phyloP scores from a whole-genome alignment of 2,329 filamentous ascomycete genomes.

The Sporothrix brunneoviolacea region DNA sequence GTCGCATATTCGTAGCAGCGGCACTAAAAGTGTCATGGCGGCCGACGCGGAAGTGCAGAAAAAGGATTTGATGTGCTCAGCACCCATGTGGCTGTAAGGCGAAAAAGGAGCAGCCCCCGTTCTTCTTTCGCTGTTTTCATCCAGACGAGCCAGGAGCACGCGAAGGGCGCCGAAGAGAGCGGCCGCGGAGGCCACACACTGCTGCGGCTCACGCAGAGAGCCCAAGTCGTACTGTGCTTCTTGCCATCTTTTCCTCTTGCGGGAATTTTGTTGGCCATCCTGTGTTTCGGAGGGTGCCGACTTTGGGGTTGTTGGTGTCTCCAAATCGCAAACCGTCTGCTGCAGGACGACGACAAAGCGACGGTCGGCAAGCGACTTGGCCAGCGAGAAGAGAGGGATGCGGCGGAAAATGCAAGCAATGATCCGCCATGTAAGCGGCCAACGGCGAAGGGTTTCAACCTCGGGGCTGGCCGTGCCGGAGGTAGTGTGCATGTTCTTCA shows the following conservation, averaged over 20 bases:
- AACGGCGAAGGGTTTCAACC: slow-evolving; percentile 48
- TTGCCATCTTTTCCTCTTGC: slow-evolving; percentile 42
- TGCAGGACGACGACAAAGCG: slow-evolving; percentile 61
- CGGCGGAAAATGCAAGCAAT: slow-evolving; percentile 53
- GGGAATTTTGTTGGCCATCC: slow-evolving; percentile 20
- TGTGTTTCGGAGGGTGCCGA: not conserved
- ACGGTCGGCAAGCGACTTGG: slow-evolving; percentile 63
- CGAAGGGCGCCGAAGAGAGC: slow-evolving; percentile 41
- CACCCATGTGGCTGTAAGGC: slow-evolving; percentile 42
- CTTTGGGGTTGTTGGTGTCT: slow-evolving; percentile 22
- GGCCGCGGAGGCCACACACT: slow-evolving; percentile 41
- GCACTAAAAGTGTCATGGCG: slow-evolving; percentile 37
- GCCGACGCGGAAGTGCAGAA: slow-evolving; percentile 46
- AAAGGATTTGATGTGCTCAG: slow-evolving; percentile 51
- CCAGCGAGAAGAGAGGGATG: slow-evolving; percentile 63
- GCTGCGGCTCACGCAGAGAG: slow-evolving; percentile 32
- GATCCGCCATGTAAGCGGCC: slow-evolving; percentile 54
- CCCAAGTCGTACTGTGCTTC: slow-evolving; percentile 33
- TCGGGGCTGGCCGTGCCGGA: slow-evolving; percentile 30
- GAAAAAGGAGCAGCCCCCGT: not conserved
- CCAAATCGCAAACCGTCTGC: slow-evolving; percentile 56
- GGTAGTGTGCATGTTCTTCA: slow-evolving; percentile 52
- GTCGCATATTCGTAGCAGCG: slow-evolving; percentile 40
- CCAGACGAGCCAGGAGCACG: slow-evolving; percentile 40
- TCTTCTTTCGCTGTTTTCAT: slow-evolving; percentile 26